phyloP scores from a whole-genome alignment of 148 eudicot genomes.

The Polygonum aviculare region DNA sequence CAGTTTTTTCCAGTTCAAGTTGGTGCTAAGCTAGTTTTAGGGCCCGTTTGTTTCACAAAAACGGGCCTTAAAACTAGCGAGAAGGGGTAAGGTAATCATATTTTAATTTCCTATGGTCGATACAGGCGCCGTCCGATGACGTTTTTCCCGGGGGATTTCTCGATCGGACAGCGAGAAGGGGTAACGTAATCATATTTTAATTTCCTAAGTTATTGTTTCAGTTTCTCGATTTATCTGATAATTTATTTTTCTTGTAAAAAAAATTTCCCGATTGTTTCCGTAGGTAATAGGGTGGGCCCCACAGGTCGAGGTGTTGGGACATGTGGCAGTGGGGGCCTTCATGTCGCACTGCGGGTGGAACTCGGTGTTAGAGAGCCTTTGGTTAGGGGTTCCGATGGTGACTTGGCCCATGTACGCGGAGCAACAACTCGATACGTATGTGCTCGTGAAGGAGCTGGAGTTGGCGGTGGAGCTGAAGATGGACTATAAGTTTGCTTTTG shows the following conservation, averaged over 20 bases:
- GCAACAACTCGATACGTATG: not conserved
- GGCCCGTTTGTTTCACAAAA: too few species aligned
- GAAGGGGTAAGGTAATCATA: too few species aligned
- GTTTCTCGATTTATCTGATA: too few species aligned
- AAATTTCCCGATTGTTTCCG: too few species aligned
- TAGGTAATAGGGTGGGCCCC: slow-evolving; percentile 20
- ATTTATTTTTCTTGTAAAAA: too few species aligned
- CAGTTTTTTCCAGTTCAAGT: too few species aligned
- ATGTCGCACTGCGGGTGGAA: slow-evolving; percentile 23
- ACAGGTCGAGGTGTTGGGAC: slow-evolving; percentile 15
- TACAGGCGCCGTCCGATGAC: not conserved
- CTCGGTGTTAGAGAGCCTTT: slow-evolving; percentile 19
- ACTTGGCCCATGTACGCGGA: slow-evolving; percentile 12
- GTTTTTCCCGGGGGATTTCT: slow-evolving; percentile 22
- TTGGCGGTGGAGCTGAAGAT: slow-evolving; percentile 1
- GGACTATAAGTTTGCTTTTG: not conserved
- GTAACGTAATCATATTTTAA: not conserved
- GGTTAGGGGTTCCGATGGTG: slow-evolving; percentile 22
- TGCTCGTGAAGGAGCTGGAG: not conserved
- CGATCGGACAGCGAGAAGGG: slow-evolving; percentile 17
- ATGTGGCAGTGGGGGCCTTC: slow-evolving; percentile 22
- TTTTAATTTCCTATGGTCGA: slow-evolving; percentile 35
- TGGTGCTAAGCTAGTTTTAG: too few species aligned
- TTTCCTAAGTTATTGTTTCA: too few species aligned
- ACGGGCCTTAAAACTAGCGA: too few species aligned